phyloP scores from a whole-genome alignment of 2,329 filamentous ascomycete species.

The Epichloe sylvatica region DNA sequence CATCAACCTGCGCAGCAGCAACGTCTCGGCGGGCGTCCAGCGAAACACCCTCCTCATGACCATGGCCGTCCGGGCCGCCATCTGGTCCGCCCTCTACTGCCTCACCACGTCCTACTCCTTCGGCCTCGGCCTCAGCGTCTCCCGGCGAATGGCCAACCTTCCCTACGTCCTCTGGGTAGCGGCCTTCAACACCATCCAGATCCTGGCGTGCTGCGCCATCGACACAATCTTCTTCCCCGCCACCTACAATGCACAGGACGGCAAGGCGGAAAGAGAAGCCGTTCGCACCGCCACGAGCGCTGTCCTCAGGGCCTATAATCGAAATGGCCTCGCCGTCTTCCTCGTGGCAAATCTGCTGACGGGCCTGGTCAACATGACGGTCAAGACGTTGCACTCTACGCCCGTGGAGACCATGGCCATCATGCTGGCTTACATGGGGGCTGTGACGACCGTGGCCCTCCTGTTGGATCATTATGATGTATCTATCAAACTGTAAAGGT shows the following conservation, averaged over 20 bases:
- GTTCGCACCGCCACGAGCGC: conserved; percentile 60
- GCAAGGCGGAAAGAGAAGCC: conserved; percentile 46
- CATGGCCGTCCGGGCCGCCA: conserved; percentile 47
- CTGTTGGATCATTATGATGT: conserved; percentile 50
- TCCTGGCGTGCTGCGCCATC: conserved; percentile 63
- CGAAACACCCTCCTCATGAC: conserved; percentile 46
- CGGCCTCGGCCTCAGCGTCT: conserved; percentile 64
- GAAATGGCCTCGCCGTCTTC: conserved; percentile 77
- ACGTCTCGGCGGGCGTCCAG: conserved; percentile 30
- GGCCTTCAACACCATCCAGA: conserved; percentile 79
- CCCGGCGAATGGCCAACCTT: conserved; percentile 79
- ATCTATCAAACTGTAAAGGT: conserved; percentile 50
- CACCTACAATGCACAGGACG: conserved; percentile 44
- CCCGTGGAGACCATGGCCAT: conserved; percentile 56
- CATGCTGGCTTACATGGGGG: conserved; percentile 55
- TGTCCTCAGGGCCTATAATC: conserved; percentile 73
- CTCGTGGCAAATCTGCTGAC: conserved; percentile 80
- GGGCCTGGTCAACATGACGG: conserved; percentile 72
- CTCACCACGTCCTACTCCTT: conserved; percentile 53
- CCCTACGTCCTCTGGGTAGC: conserved; percentile 87
- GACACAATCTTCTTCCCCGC: conserved; percentile 68
- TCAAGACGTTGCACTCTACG: conserved; percentile 65
- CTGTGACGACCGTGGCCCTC: conserved; percentile 54
- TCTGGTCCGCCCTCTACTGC: conserved; percentile 60
- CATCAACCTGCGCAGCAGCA: conserved; percentile 29